Conservation (phyloP, 257 asterid species). For the Fraxinus quadrangulata region DNA sequence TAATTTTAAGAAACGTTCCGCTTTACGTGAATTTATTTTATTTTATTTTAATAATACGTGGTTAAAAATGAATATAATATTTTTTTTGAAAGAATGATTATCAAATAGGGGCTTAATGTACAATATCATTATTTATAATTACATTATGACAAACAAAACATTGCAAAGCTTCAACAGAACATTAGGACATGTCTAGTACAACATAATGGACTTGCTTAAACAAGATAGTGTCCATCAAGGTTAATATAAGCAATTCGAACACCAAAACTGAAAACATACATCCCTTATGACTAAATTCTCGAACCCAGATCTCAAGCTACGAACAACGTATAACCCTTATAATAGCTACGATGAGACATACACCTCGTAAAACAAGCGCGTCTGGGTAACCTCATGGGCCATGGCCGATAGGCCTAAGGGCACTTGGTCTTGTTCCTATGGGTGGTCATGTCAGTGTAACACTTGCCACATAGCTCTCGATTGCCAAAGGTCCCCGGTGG, state of each 20-base stretch:
- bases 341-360: background rate
- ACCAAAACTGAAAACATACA: background rate
- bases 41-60: no score
- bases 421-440: conserved; percentile 60
- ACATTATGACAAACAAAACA: no score
- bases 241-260: background rate
- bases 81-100: no score
- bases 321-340: background rate
- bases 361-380: background rate
- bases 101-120: no score
- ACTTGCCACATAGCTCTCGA: conserved; percentile 58
- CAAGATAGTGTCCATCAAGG: background rate
- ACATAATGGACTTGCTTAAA: background rate
- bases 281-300: background rate
- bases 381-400: background rate
- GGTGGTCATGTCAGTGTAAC: conserved; percentile 65
- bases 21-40: no score
- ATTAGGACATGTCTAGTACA: background rate
- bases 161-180: background rate
- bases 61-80: no score
- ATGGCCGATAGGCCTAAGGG: conserved; percentile 33
- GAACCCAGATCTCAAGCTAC: background rate
- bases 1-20: no score
- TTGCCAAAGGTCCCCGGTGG: conserved; percentile 75
- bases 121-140: background rate